Percentiles rank a stretch among this genome's conserved stretches.
These are phyloP conservation scores for Dysphania ambrosioides DNA, from an alignment of 148 eudicot species.

Conservation along the genomic window DNA sequence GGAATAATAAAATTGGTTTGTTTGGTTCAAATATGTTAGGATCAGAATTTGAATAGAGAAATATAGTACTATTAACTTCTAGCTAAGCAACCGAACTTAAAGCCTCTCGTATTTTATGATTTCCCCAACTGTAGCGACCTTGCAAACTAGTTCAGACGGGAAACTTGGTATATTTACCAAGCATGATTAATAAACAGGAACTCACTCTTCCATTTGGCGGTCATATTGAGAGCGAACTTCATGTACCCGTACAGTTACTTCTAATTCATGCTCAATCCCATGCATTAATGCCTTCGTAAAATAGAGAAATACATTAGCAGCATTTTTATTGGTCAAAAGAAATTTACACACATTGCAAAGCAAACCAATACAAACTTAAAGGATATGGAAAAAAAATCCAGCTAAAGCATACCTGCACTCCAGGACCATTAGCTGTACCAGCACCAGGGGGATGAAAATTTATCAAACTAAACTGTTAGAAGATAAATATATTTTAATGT, in stretches of 20 bases:
- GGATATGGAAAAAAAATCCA: background rate
- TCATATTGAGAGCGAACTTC: conserved; percentile 95
- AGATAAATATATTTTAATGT: background rate
- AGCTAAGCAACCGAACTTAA: background rate
- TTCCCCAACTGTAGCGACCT: background rate
- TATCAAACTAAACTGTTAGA: conserved; percentile 6
- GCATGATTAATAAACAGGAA: background rate
- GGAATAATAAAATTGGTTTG: conserved; percentile 13
- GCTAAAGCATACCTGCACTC: conserved; percentile 56
- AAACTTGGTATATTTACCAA: background rate
- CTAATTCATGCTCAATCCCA: conserved; percentile 89
- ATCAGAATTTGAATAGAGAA: background rate
- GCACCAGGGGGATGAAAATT: conserved; percentile 26
- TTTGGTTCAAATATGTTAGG: background rate
- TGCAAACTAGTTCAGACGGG: background rate
- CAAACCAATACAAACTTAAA: background rate
- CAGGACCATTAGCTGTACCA: conserved; percentile 55
- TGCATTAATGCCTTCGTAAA: conserved; percentile 69
- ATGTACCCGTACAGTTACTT: conserved; percentile 82
- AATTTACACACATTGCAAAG: background rate
- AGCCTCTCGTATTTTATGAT: too few species aligned
- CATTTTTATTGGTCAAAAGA: too few species aligned
- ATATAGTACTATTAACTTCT: background rate
- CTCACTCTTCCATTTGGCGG: conserved; percentile 93
- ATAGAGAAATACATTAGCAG: too few species aligned